phyloP scores from a whole-genome alignment of 2,329 filamentous ascomycete genomes.

The Tolypocladium tropicale region DNA sequence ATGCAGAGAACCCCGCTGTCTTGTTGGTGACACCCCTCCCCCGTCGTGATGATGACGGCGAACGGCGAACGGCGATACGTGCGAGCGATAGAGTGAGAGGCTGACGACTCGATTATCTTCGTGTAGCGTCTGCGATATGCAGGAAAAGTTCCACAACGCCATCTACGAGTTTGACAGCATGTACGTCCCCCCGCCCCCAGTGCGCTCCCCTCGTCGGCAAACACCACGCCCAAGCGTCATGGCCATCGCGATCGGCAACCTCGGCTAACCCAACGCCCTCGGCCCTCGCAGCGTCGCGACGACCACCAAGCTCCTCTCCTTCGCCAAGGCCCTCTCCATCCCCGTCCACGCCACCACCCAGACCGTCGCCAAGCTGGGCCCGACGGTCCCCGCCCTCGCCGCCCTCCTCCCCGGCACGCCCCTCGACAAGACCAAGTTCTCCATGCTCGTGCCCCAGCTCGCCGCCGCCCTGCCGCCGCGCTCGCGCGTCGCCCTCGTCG shows the following conservation, averaged over 20 bases:
- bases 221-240: not conserved
- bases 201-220: not conserved
- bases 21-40: constrained; percentile 29
- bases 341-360: constrained; percentile 85
- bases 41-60: not conserved
- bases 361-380: constrained; percentile 65
- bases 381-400: constrained; percentile 64
- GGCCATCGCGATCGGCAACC: not conserved
- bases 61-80: no score
- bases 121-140: constrained; percentile 84
- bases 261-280: not conserved
- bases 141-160: constrained; percentile 79
- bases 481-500: constrained; percentile 65
- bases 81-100: no score
- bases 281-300: constrained; percentile 45
- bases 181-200: constrained; percentile 29
- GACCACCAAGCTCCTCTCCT: constrained; percentile 57
- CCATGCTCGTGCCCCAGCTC: constrained; percentile 70
- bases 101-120: not conserved
- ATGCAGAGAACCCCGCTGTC: constrained; percentile 35
- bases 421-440: constrained; percentile 82
- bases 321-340: constrained; percentile 55
- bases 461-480: constrained; percentile 22
- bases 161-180: constrained; percentile 82
- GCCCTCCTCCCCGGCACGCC: constrained; percentile 42